Evolutionary conservation across 768 basidiomycete species (phyloP), one percentile per base, ranked within the genome.

Genomic region (Hortiboletus flavorubellus): DNA sequence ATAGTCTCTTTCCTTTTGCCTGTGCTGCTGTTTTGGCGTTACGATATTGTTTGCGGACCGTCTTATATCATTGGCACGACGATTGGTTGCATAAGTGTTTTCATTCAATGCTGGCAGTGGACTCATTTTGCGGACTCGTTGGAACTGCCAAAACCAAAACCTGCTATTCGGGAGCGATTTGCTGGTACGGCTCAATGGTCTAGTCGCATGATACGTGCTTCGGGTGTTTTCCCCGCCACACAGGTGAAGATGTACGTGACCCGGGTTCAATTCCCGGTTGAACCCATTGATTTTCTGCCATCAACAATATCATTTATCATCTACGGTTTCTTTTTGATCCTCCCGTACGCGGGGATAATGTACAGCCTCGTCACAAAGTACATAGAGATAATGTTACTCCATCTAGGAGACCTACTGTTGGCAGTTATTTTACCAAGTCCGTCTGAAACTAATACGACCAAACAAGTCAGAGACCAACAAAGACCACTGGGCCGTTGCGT

Each of bases 121-220:
- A 26, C 26, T 26, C 4, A 10, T 23, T 14, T 23, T 30, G 5
- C 21, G 16, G 37, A 46, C 23, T 35, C 12, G 31, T 21, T 8
- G 15, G 8, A 8, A 14, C 29, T 8, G 15, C 34, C 21, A 11
- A 3, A 29, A 31, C 11, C 7, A 11, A 3, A 29, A 31, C 11
- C 7, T 48, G 56, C 4, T 2, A 15, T 18, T 42, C 4, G 5
- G 6, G 21, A 11, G 1, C 8, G n/a, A 12, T 12, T 2, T 26
- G 2, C 16, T 29, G 11, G 38, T 34, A 23, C 12, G 56, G 67
- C 67, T 68, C 65, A 71, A 71, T 69, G 69, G 68, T 69, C 69
- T 71, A 69, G 68, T 69, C 39, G 69, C 61, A 69, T 70, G 68
- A 69, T 69, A 69, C 68, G 68, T 68, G 69, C 68, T 70, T 69